These are phyloP conservation scores for Quercus suber DNA, from an alignment of 306 rosid species.

Conservation along the genomic window DNA sequence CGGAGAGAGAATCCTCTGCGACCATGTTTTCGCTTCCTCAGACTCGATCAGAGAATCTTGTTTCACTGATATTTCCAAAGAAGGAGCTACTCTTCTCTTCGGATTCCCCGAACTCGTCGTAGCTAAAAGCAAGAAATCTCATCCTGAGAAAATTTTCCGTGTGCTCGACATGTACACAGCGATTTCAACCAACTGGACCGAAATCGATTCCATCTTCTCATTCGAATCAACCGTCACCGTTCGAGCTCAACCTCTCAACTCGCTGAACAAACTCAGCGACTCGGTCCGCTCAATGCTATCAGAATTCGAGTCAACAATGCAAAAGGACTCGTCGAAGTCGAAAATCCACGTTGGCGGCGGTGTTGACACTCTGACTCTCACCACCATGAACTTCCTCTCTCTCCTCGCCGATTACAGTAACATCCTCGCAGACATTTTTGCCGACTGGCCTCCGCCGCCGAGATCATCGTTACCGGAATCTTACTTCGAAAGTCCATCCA, in stretches of 20 bases:
- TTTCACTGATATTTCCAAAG: conserved; percentile 60
- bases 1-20: conserved; percentile 77
- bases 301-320: conserved; percentile 47
- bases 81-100: conserved; percentile 57
- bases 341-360: conserved; percentile 37
- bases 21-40: conserved; percentile 52
- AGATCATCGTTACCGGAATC: conserved; percentile 33
- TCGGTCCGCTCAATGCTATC: conserved; percentile 31
- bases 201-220: conserved; percentile 60
- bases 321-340: conserved; percentile 44
- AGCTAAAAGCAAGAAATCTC: conserved; percentile 37
- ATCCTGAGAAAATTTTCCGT: conserved; percentile 55
- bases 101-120: conserved; percentile 55
- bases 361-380: conserved; percentile 44
- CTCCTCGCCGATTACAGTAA: conserved; percentile 51
- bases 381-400: conserved; percentile 44
- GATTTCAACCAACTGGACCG: conserved; percentile 37
- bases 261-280: conserved; percentile 36
- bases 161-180: conserved; percentile 58
- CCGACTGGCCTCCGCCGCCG: conserved; percentile 30
- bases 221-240: conserved; percentile 38
- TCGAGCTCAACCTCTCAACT: conserved; percentile 37
- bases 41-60: conserved; percentile 55
- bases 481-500: conserved; percentile 30
- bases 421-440: conserved; percentile 50